Evolutionary conservation across 495 filamentous ascomycete species (phyloP), one percentile per base, ranked within the genome.

Genomic region (Xylaria venustula): DNA sequence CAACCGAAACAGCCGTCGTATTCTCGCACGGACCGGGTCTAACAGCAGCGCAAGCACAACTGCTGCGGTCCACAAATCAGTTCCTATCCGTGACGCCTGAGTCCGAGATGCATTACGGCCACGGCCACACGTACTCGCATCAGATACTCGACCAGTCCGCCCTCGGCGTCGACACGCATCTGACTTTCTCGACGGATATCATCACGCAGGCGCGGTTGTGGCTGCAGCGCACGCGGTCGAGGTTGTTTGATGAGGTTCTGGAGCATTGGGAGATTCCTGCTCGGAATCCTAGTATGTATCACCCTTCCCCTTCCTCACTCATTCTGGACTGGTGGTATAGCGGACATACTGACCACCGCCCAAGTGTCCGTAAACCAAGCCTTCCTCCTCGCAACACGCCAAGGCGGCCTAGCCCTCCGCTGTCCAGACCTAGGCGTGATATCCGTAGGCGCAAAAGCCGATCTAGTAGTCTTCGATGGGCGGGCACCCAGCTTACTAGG

Each of bases 381-480:
- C 1, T 82, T 83, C 67, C 59, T 81, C 15, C 66, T 83, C 14
- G 77, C 76, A 6, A 83, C 81, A 11, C 67, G 78, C 0, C 65
- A 77, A 23, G 81, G 81, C 40, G 81, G 65, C 7, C 70, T 75
- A 17, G 78, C 81, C 5, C 65, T 83, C n/a, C 57, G 74, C 8
- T 65, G 77, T 1, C 65, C 70, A 2, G 81, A 83, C 65, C 48
- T 84, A 0, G 81, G 81, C 50, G 72, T 73, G 11, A 70, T 83
- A 51, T 65, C 58, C 7, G 71, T 69, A 1, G 80, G 79, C 7
- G 75, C 77, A 1, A 77, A 77, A 56, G 80, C 80, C 1, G 80
- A 83, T 50, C 46, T 83, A n/a, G 74, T 79, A 15, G 71, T 83
- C n/a, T 83, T 80, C 68, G 68, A 81, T 54, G 79, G 78, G 14